phyloP scores from a whole-genome alignment of 257 asterid genomes.

The Solanum corneliomulleri region DNA sequence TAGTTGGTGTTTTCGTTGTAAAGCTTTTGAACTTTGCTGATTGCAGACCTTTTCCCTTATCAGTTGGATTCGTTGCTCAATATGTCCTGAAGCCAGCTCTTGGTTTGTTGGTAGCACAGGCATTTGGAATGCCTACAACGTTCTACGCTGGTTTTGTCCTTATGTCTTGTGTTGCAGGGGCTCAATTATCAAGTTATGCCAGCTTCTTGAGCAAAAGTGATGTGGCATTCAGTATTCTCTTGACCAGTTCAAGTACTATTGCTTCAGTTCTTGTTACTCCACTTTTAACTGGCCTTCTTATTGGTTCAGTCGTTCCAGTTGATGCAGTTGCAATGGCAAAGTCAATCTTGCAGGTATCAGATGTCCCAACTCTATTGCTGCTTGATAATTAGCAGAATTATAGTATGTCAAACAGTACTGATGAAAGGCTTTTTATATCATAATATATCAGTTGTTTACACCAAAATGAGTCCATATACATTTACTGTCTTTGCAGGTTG shows the following conservation, averaged over 20 bases:
- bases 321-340: conserved; percentile 95
- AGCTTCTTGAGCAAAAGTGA: conserved; percentile 94
- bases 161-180: conserved; percentile 91
- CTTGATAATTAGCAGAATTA: not conserved
- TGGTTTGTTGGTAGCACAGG: conserved; percentile 71
- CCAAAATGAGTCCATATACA: not conserved
- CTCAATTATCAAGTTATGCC: conserved; percentile 93
- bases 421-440: not conserved
- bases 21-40: not conserved
- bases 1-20: not conserved
- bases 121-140: conserved; percentile 67
- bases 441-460: not conserved
- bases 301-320: conserved; percentile 95
- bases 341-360: conserved; percentile 80
- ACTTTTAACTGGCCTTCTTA: conserved; percentile 76
- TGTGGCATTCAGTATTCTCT: conserved; percentile 86
- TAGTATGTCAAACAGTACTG: not conserved
- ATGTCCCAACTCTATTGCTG: not conserved
- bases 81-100: conserved; percentile 77
- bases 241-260: conserved; percentile 87
- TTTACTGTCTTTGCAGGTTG: conserved; percentile 42
- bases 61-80: conserved; percentile 72
- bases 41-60: conserved; percentile 74
- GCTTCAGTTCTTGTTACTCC: conserved; percentile 88
- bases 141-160: conserved; percentile 89